Conservation (phyloP, 2,329 filamentous ascomycete genomes). For the Fonsecaea nubica region DNA sequence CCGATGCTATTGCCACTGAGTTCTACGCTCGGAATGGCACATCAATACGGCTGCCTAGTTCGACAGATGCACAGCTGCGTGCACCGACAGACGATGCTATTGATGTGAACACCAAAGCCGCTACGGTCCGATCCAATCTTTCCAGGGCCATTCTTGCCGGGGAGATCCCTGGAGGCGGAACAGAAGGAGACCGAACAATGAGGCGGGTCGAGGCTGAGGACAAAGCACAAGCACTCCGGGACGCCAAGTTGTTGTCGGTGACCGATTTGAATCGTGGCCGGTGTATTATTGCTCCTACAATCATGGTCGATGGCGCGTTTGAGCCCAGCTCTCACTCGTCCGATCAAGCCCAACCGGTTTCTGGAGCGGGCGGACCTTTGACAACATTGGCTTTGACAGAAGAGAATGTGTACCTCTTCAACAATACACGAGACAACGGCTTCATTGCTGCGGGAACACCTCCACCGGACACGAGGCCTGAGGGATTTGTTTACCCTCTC, state of each 20-base stretch:
- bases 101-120: conserved; percentile 39
- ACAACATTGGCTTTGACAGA: conserved; percentile 52
- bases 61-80: background rate
- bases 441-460: background rate
- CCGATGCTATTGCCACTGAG: conserved; percentile 35
- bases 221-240: conserved; percentile 60
- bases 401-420: conserved; percentile 60
- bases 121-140: conserved; percentile 41
- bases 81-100: conserved; percentile 36
- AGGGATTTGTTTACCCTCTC: conserved; percentile 11
- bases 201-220: conserved; percentile 61
- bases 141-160: conserved; percentile 42
- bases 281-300: conserved; percentile 8
- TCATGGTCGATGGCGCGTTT: background rate
- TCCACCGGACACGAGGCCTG: conserved; percentile 11
- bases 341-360: background rate
- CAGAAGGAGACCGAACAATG: conserved; percentile 54
- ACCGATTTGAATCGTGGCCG: conserved; percentile 43
- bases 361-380: background rate
- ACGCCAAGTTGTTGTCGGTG: conserved; percentile 62
- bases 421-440: conserved; percentile 24
- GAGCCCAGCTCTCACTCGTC: background rate
- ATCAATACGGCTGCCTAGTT: background rate
- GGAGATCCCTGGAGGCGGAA: conserved; percentile 34
- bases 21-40: conserved; percentile 22